Evolutionary conservation across 805 yeast genomes (phyloP).

Genomic region (Metschnikowia kofuensis): DNA sequence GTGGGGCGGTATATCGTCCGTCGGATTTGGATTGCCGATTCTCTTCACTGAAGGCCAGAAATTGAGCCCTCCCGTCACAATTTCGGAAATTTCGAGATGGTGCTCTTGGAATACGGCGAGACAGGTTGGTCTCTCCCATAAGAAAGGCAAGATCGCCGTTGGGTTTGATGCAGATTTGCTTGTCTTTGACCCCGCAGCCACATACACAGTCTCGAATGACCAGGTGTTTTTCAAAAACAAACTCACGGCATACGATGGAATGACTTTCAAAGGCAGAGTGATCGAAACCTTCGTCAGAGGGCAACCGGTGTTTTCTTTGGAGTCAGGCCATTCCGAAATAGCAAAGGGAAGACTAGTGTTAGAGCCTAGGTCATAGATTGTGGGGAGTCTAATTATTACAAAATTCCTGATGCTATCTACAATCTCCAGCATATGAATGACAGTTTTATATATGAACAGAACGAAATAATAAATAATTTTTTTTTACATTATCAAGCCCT

Average conservation of each 20-base stretch:
- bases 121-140: slow-evolving; percentile 73
- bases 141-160: slow-evolving; percentile 66
- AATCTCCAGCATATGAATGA: no score
- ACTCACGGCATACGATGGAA: slow-evolving; percentile 82
- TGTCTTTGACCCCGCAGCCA: slow-evolving; percentile 65
- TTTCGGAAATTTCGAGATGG: slow-evolving; percentile 73
- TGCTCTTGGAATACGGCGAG: slow-evolving; percentile 78
- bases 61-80: slow-evolving; percentile 47
- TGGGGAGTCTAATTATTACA: no score
- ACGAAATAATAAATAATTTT: no score
- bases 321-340: slow-evolving; percentile 51
- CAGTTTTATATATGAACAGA: no score
- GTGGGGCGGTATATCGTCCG: slow-evolving; percentile 96
- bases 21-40: slow-evolving; percentile 85
- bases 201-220: slow-evolving; percentile 50
- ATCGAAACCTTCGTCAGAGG: slow-evolving; percentile 82
- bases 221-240: slow-evolving; percentile 77
- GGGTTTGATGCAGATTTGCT: slow-evolving; percentile 91
- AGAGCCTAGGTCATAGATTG: slow-evolving; percentile 48
- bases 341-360: slow-evolving; percentile 61
- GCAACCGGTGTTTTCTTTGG: slow-evolving; percentile 55
- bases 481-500: no score
- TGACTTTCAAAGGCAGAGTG: slow-evolving; percentile 66
- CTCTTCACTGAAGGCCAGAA: slow-evolving; percentile 70
- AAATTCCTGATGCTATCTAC: background rate